Evolutionary conservation across 2,329 filamentous ascomycete genomes (phyloP), one percentile per base, ranked within the genome.

Genomic region (Colletotrichum gloeosporioides): DNA sequence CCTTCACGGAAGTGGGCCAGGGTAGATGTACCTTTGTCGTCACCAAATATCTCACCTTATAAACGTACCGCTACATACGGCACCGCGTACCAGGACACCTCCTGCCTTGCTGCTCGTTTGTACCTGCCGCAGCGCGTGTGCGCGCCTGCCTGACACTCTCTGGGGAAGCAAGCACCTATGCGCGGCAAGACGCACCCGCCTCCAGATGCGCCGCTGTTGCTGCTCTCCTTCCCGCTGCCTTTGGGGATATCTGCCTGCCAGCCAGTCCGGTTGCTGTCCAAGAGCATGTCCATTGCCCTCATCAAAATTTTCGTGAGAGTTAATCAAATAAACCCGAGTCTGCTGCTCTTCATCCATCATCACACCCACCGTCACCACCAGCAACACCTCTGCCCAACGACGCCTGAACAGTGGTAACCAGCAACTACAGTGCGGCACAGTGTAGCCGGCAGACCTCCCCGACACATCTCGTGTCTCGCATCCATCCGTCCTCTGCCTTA

Each of bases 391-490:
- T 75, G 55, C 63, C 63, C 53, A 44, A 67, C 49, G 49, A 64
- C 65, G 59, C 53, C 49, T 66, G 65, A 25, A 15, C 34, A 59
- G 34, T 12, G 32, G 44, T 69, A 69, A 55, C 57, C 70, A 69
- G 61, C 32, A 10, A n/a, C 64, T 69, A 76, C 70, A 65, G 57
- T 69, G 59, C 31, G 22, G 34, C 64, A 69, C 74, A 69, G 70
- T 64, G 53, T 25, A 15, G 31, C 15, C 49, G 53, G 68, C 15
- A 49, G 29, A 15, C 39, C 44, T 69, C 70, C 64, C 74, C 74
- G 74, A 76, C 29, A 76, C 74, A 49, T 31, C 64, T 74, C 36
- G 64, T 65, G 74, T 76, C 70, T 76, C 74, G 74, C 74, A 69
- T 74, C 74, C 74, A 32, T 73, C 74, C 70, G 70, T 73, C 70